Conservation (phyloP, 2,329 filamentous ascomycete species). For the Apiospora koreana region DNA sequence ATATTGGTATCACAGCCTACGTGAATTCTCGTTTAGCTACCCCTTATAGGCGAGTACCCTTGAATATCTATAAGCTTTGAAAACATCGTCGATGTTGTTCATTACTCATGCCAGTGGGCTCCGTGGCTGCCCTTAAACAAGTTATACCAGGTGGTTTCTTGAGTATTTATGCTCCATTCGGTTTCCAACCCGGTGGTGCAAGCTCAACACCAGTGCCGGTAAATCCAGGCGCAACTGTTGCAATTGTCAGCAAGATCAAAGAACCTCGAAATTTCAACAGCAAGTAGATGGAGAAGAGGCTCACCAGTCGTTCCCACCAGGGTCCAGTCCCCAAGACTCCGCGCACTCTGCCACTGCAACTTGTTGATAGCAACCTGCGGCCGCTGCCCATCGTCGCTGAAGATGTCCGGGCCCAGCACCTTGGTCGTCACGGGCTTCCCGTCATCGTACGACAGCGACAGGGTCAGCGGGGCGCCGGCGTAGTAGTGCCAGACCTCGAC, state of each 20-base stretch:
- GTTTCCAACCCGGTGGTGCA: constrained; percentile 11
- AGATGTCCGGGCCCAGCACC: constrained; percentile 45
- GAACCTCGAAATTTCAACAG: no score
- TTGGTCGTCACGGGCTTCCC: constrained; percentile 37
- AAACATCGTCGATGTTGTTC: neutral
- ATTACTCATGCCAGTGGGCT: neutral
- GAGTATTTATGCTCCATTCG: neutral
- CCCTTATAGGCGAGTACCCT: neutral
- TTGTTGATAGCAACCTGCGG: constrained; percentile 45
- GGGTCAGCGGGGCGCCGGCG: constrained; percentile 49
- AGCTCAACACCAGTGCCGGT: constrained; percentile 11
- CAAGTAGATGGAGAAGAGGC: neutral
- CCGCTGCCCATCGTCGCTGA: constrained; percentile 32
- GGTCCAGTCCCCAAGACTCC: constrained; percentile 48
- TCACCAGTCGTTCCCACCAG: constrained; percentile 43
- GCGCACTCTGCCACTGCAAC: constrained; percentile 47
- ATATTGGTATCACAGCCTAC: no score
- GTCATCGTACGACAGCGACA: constrained; percentile 46
- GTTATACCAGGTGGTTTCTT: no score
- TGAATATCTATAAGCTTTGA: neutral
- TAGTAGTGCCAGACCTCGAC: constrained; percentile 57
- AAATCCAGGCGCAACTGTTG: constrained; percentile 12
- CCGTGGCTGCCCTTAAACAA: no score
- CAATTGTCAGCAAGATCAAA: neutral
- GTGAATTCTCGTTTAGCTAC: neutral